phyloP scores from a whole-genome alignment of 1,284 basidiomycete species.

The Pseudozyma thailandica region DNA sequence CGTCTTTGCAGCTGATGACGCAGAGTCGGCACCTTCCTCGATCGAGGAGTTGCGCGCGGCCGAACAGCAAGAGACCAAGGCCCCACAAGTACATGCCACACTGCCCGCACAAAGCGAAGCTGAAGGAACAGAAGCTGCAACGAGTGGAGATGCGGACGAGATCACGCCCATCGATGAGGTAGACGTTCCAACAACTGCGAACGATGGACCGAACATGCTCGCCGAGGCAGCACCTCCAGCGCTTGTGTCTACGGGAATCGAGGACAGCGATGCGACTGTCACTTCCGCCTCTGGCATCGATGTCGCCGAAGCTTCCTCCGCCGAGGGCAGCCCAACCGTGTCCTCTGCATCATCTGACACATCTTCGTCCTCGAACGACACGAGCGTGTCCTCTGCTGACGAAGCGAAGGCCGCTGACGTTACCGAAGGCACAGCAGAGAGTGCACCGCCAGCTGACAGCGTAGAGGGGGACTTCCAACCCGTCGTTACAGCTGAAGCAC shows the following conservation, averaged over 20 bases:
- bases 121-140: background rate
- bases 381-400: slow-evolving; percentile 4
- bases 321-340: background rate
- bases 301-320: slow-evolving; percentile 9
- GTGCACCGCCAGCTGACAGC: slow-evolving; percentile 15
- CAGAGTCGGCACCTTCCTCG: slow-evolving; percentile 26
- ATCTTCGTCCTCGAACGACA: slow-evolving; percentile 3
- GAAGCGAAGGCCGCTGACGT: background rate
- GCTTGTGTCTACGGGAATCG: slow-evolving; percentile 43
- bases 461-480: slow-evolving; percentile 21
- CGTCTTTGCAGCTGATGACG: slow-evolving; percentile 25
- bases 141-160: slow-evolving; percentile 20
- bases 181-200: slow-evolving; percentile 1
- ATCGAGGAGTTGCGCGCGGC: slow-evolving; percentile 32
- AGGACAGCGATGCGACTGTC: slow-evolving; percentile 33
- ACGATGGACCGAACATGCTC: slow-evolving; percentile 26
- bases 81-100: slow-evolving; percentile 6
- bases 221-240: slow-evolving; percentile 47
- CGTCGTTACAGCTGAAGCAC: slow-evolving; percentile 1
- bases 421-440: background rate
- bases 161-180: slow-evolving; percentile 31
- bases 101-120: background rate
- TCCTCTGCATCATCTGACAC: slow-evolving; percentile 5
- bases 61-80: slow-evolving; percentile 1
- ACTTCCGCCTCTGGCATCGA: slow-evolving; percentile 39